Percentiles rank a stretch among this genome's conserved stretches.
Evolutionary conservation across 805 yeast genomes (phyloP).

Genomic region (Limtongia smithiae): DNA sequence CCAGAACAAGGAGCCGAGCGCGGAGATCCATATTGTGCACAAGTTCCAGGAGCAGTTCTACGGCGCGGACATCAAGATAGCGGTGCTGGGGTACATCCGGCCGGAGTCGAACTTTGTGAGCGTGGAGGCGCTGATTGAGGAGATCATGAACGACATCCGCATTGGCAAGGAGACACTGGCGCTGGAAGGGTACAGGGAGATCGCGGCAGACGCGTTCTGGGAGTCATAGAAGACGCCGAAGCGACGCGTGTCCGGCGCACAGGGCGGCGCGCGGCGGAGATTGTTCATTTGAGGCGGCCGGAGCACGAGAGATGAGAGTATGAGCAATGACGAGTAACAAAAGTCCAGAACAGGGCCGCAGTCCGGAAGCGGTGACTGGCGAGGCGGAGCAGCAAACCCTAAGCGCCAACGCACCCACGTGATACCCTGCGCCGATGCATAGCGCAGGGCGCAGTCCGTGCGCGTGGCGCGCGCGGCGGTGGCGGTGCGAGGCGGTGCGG

Average conservation of each 20-base stretch:
- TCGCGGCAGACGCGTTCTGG: conserved; percentile 16
- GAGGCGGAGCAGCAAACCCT: too few relatives aligned
- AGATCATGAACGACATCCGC: conserved; percentile 74
- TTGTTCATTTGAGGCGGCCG: too few relatives aligned
- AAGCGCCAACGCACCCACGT: too few relatives aligned
- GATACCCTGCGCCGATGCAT: too few relatives aligned
- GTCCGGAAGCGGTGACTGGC: too few relatives aligned
- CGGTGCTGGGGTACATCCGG: conserved; percentile 81
- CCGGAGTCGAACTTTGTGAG: conserved; percentile 87
- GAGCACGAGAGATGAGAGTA: too few relatives aligned
- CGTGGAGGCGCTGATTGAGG: conserved; percentile 73
- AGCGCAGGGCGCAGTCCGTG: too few relatives aligned
- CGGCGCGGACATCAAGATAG: conserved; percentile 70
- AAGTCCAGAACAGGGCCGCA: too few relatives aligned
- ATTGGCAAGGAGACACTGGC: conserved; percentile 48
- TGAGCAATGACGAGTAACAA: too few relatives aligned
- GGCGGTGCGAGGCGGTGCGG: too few relatives aligned
- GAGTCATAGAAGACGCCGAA: background rate
- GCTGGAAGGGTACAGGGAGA: conserved; percentile 6
- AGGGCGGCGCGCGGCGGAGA: too few relatives aligned
- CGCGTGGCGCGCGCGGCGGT: too few relatives aligned
- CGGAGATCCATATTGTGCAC: conserved; percentile 80
- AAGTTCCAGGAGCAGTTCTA: conserved; percentile 65
- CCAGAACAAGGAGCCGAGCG: conserved; percentile 72
- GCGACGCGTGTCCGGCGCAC: background rate